phyloP scores from a whole-genome alignment of 257 asterid species.

The Thymus quinquecostatus region DNA sequence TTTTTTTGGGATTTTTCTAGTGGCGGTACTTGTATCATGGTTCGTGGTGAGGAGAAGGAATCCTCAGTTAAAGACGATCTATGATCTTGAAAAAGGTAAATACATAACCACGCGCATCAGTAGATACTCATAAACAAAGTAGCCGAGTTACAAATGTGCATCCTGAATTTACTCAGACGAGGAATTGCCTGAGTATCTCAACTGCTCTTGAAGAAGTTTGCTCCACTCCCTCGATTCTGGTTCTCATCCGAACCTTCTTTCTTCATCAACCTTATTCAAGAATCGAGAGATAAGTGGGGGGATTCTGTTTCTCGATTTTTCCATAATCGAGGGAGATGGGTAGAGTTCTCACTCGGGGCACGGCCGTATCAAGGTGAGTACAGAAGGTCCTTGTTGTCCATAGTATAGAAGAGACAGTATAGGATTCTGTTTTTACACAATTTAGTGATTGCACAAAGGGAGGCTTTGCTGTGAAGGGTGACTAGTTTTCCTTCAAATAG shows the following conservation, averaged over 20 bases:
- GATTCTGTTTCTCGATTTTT: neutral
- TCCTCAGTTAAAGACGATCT: constrained; percentile 87
- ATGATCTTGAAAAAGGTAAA: constrained; percentile 95
- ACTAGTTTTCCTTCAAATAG: constrained; percentile 9
- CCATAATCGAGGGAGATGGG: constrained; percentile 5
- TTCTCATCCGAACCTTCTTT: constrained; percentile 4
- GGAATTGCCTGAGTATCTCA: constrained; percentile 30
- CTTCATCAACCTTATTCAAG: constrained; percentile 6
- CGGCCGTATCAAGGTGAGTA: neutral
- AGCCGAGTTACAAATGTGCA: constrained; percentile 17
- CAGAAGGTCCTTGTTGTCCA: constrained; percentile 34
- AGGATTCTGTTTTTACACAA: constrained; percentile 24
- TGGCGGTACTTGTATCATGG: constrained; percentile 49
- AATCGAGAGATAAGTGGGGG: constrained; percentile 16
- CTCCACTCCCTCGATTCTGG: constrained; percentile 22
- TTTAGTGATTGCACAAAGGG: constrained; percentile 26
- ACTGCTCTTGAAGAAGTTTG: constrained; percentile 10
- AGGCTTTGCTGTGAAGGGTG: constrained; percentile 27
- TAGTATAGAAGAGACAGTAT: constrained; percentile 12
- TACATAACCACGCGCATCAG: constrained; percentile 73
- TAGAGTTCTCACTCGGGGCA: constrained; percentile 9
- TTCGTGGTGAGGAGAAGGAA: constrained; percentile 60
- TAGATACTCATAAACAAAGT: constrained; percentile 61
- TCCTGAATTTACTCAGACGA: constrained; percentile 4
- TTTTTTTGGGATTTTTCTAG: constrained; percentile 48